Evolutionary conservation across 495 filamentous ascomycete genomes (phyloP).

Genomic region (Hapsidospora chrysogenum): DNA sequence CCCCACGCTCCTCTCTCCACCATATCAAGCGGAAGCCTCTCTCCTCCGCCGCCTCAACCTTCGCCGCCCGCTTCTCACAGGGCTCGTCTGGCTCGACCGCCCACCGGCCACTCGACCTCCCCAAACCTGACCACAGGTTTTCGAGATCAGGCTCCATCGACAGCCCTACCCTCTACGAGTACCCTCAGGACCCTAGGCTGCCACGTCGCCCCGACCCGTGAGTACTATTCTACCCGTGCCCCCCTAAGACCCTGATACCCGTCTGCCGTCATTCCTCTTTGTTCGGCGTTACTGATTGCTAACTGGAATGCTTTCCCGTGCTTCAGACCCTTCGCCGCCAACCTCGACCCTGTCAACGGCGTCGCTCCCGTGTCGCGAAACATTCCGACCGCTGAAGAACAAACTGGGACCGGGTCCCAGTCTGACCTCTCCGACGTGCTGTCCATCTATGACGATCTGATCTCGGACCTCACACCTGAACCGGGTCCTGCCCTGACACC

Average conservation of each 20-base stretch:
- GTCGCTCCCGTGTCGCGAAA: background rate
- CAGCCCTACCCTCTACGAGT: conserved; percentile 40
- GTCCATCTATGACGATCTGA: conserved; percentile 1
- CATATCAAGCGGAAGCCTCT: conserved; percentile 39
- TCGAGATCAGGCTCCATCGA: conserved; percentile 33
- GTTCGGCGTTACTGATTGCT: too few relatives aligned
- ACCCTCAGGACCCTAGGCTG: too few relatives aligned
- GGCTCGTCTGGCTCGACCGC: conserved; percentile 27
- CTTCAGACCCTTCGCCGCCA: too few relatives aligned
- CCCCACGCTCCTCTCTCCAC: conserved; percentile 7
- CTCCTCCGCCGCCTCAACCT: conserved; percentile 31
- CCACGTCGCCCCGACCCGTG: too few relatives aligned
- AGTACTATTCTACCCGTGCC: background rate
- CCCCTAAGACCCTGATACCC: too few relatives aligned
- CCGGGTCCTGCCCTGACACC: conserved; percentile 3
- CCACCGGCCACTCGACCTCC: conserved; percentile 15
- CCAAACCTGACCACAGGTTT: conserved; percentile 28
- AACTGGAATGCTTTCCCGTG: too few relatives aligned
- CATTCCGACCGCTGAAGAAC: conserved; percentile 10
- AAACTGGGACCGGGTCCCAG: background rate
- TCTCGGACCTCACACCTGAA: background rate
- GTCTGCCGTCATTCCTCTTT: too few relatives aligned
- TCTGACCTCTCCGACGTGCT: conserved; percentile 1
- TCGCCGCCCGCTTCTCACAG: conserved; percentile 20
- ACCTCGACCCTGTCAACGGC: too few relatives aligned